Evolutionary conservation across 768 basidiomycete species (phyloP).

Genomic region (Suillus decipiens): DNA sequence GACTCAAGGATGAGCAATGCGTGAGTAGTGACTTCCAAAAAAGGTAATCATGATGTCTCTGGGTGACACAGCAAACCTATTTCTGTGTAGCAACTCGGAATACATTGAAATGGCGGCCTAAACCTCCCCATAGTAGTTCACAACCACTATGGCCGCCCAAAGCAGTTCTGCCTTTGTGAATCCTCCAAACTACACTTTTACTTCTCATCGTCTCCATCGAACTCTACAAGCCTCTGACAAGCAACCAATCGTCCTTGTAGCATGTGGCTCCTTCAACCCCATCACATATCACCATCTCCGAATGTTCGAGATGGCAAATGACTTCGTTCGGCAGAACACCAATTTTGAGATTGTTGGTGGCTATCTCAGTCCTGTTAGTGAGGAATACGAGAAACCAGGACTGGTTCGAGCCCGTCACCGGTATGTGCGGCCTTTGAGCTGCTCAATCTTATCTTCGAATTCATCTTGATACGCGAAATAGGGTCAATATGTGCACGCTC

Average conservation of each 20-base stretch:
- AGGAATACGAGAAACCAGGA: conserved; percentile 96
- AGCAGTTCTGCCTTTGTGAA: conserved; percentile 48
- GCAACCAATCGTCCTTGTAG: conserved; percentile 91
- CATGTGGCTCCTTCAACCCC: conserved; percentile 97
- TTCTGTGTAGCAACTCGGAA: background rate
- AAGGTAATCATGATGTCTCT: background rate
- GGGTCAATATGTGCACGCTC: conserved; percentile 85
- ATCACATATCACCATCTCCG: conserved; percentile 97
- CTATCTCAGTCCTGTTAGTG: conserved; percentile 95
- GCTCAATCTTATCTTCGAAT: background rate
- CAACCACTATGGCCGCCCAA: conserved; percentile 29
- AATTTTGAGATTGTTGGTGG: conserved; percentile 93
- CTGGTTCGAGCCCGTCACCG: conserved; percentile 85
- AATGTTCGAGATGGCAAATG: conserved; percentile 99
- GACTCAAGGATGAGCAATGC: background rate
- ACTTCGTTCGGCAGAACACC: conserved; percentile 90
- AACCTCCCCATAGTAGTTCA: conserved; percentile 10
- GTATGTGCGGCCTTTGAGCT: conserved; percentile 48
- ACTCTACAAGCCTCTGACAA: conserved; percentile 62
- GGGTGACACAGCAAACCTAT: background rate
- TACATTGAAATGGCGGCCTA: conserved; percentile 1
- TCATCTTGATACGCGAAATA: conserved; percentile 31
- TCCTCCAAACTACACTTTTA: conserved; percentile 69
- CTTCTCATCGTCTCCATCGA: conserved; percentile 60
- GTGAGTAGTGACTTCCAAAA: conserved; percentile 2